phyloP scores from a whole-genome alignment of 2,329 filamentous ascomycete genomes.

The Claviceps sp. region DNA sequence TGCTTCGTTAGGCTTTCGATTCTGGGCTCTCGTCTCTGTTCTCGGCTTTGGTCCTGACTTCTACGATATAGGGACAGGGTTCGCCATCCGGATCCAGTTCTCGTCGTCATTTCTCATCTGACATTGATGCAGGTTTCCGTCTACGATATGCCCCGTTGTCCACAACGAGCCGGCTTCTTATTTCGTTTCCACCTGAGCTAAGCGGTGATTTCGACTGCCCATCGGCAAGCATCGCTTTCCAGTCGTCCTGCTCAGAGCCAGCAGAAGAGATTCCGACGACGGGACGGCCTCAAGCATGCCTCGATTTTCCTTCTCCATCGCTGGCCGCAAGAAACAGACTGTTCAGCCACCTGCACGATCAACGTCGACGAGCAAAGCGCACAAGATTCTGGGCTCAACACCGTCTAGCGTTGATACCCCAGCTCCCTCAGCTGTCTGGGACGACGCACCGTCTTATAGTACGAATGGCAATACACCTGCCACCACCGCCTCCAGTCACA shows the following conservation, averaged over 20 bases:
- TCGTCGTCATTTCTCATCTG: background rate
- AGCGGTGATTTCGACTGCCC: background rate
- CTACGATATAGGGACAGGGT: background rate
- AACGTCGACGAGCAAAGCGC: slow-evolving; percentile 35
- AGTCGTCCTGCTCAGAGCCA: background rate
- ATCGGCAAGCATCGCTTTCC: background rate
- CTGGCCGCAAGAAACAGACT: slow-evolving; percentile 31
- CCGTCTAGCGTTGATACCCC: slow-evolving; percentile 29
- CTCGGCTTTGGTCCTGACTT: background rate
- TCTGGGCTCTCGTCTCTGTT: background rate
- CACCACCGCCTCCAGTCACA: slow-evolving; percentile 22
- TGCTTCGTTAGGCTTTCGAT: background rate
- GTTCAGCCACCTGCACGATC: slow-evolving; percentile 16
- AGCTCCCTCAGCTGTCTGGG: slow-evolving; percentile 25
- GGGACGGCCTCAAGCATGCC: slow-evolving; percentile 17
- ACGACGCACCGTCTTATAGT: slow-evolving; percentile 27
- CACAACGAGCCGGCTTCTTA: background rate
- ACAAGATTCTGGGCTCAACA: slow-evolving; percentile 35
- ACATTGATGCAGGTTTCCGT: background rate
- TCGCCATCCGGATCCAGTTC: background rate
- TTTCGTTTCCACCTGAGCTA: background rate
- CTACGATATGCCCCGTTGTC: background rate
- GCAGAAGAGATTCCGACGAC: background rate
- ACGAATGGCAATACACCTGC: slow-evolving; percentile 33
- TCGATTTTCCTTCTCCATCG: slow-evolving; percentile 35